phyloP scores from a whole-genome alignment of 2,329 filamentous ascomycete genomes.

The Geosmithia morbida region DNA sequence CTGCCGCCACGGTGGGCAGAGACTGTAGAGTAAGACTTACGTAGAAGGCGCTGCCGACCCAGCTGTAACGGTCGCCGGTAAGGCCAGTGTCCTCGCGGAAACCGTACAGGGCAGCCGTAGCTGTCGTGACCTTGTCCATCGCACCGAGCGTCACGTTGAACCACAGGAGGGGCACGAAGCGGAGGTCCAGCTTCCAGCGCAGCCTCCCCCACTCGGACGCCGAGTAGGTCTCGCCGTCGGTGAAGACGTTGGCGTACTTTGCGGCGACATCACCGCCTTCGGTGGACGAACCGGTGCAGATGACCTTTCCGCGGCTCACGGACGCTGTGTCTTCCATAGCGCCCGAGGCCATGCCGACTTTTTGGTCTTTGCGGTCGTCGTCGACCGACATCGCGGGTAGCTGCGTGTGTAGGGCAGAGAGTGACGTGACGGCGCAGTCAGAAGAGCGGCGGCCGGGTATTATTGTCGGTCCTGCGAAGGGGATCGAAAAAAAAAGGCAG shows the following conservation, averaged over 20 bases:
- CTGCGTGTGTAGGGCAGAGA: background rate
- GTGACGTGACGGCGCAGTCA: too few relatives aligned
- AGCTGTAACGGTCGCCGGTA: slow-evolving; percentile 11
- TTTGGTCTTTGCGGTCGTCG: slow-evolving; percentile 1
- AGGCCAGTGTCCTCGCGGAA: slow-evolving; percentile 10
- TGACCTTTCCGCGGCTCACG: background rate
- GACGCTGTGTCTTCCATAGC: slow-evolving; percentile 3
- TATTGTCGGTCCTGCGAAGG: too few relatives aligned
- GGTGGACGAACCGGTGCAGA: background rate
- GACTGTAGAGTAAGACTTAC: slow-evolving; percentile 5
- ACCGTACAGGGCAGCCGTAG: slow-evolving; percentile 13
- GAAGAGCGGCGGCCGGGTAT: too few relatives aligned
- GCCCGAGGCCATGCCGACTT: slow-evolving; percentile 1
- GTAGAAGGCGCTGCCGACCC: slow-evolving; percentile 12
- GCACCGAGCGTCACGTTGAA: slow-evolving; percentile 12
- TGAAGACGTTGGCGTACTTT: slow-evolving; percentile 4
- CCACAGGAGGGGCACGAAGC: slow-evolving; percentile 9
- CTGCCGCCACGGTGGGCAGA: too few relatives aligned
- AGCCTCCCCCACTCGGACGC: slow-evolving; percentile 5
- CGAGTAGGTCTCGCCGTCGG: slow-evolving; percentile 3
- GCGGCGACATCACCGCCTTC: slow-evolving; percentile 3
- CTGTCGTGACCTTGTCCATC: slow-evolving; percentile 16
- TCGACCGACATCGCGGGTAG: background rate
- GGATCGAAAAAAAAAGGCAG: too few relatives aligned
- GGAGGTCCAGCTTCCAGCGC: slow-evolving; percentile 9